A percentile compares a stretch with the other conserved stretches of the same genome.
Conservation (phyloP, 78 protist genomes). For the Dictyostelium purpureum region DNA sequence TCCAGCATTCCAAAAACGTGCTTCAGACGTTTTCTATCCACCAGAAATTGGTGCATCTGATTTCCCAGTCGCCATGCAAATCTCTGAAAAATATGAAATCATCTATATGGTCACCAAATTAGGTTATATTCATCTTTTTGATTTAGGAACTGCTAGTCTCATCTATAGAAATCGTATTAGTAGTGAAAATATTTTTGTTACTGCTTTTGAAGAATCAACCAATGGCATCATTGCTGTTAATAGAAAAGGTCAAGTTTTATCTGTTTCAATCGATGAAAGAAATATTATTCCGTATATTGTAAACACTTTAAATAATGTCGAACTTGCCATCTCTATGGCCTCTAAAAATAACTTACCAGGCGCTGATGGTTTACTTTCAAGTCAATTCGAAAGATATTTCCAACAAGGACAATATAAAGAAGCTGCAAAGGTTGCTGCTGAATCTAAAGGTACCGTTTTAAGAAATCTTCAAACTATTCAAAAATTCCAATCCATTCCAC, state of each 20-base stretch:
- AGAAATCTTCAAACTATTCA: conserved; percentile 95
- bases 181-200: conserved; percentile 93
- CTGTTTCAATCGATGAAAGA: conserved; percentile 91
- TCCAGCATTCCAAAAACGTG: conserved; percentile 84
- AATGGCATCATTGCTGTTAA: conserved; percentile 96
- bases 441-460: conserved; percentile 90
- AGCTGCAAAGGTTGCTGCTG: conserved; percentile 96
- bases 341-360: conserved; percentile 94
- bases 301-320: conserved; percentile 84
- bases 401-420: conserved; percentile 80
- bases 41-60: conserved; percentile 96
- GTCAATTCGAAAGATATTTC: conserved; percentile 92
- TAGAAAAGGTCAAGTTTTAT: conserved; percentile 92
- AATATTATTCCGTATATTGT: conserved; percentile 94
- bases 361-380: conserved; percentile 93
- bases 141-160: conserved; percentile 92
- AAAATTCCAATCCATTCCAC: conserved; percentile 90
- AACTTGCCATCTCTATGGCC: conserved; percentile 95
- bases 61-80: conserved; percentile 98
- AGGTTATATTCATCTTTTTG: conserved; percentile 95
- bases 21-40: conserved; percentile 88
- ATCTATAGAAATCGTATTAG: conserved; percentile 93
- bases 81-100: conserved; percentile 88
- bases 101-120: conserved; percentile 95
- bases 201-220: conserved; percentile 83